Base-by-base conservation (phyloP, 805 yeast genomes). In the Zygosaccharomyces kombuchaensis region DNA sequence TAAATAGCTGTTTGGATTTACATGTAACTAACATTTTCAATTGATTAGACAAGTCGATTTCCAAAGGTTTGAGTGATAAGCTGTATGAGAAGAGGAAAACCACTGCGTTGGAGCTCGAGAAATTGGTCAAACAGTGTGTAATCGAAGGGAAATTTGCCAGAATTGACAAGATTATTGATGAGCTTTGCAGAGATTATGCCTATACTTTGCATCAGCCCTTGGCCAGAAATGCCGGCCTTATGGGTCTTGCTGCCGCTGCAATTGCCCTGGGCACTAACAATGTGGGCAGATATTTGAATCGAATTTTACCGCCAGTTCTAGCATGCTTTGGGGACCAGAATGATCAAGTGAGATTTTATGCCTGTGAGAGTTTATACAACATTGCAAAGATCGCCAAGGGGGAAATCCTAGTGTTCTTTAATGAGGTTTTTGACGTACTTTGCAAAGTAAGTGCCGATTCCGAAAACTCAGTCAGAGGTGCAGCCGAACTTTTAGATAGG, bases 321-420 rank as follows among this genome's bases (percentile, higher is more conserved):
- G 91, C 96, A 0, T 91, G 97, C 48, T 93, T 93, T 64, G 91
- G 95, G 40, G 99, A 93, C 60, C 96, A 93, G 49, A 96, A 93
- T 63, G 91, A 96, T n/a, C 79, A 95, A 54, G 99, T 93, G 7
- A 75, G 99, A 44, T 93, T 93, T 59, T 93, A 89, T 64, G 97
- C 99, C 0, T 93, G 98, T 69, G 99, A 93, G 60, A 84, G 95
- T 39, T 73, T 93, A 50, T 93, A 93, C 67, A 93, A 93, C 66
- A 90, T 93, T 37, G 96, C 98, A 38, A 93, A 93, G 60, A 95
- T 93, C 16, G 96, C 98, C 3, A 81, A 95, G 55, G 98, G 98
- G 23, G 98, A 93, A 66, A 87, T 93, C 17, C 70, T 93, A 50
- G 71, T 85, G 9, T 90, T 87, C 63, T 93, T 93, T 73, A 93